Base-by-base conservation (phyloP, 1,284 basidiomycete species). In the Tausonia pullulans region DNA sequence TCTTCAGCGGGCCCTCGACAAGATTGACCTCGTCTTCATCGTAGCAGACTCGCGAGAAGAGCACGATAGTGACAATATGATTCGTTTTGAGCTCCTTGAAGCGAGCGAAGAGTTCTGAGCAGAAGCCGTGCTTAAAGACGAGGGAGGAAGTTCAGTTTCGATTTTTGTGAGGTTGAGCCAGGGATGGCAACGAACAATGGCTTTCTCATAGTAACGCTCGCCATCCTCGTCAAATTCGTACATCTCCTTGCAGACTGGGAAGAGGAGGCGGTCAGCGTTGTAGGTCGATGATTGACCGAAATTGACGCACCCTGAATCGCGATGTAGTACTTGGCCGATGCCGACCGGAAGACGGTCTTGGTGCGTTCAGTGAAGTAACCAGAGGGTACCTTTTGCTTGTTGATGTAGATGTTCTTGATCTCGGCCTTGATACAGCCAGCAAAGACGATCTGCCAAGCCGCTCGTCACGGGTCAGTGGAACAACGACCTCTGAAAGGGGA, bases 191-290 rank as follows among this genome's bases (percentile, higher is more conserved):
- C 74, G 71, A 68, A 74, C 79, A 77, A 70, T 96, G 44, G 96
- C 88, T 78, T 98, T 98, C 75, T 98, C 95, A 71, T 91, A 91
- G 76, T 90, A 96, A 3, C 92, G 84, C 74, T 95, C 91, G 27
- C 96, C 96, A 70, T 98, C 95, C 61, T 91, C 92, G 63, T 94
- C 86, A 74, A 98, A 99, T 70, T 96, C 89, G 91, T 92, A 98
- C 67, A 97, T 85, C 74, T 99, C 96, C 61, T 86, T 83, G 71
- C 91, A 94, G 13, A 99, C 87, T 79, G 98, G 94, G 62, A 99
- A 90, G 75, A 97, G 96, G 62, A 99, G 87, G 44, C n/a, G 41
- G 40, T 40, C 27, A 58, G 14, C 56, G 48, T 49, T 49, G 10
- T 49, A 49, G 48, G 48, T 49, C 48, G 48, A n/a, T 49, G 27